Evolutionary conservation across 768 basidiomycete genomes (phyloP).

Genomic region (Hygrophorus pudorinus): DNA sequence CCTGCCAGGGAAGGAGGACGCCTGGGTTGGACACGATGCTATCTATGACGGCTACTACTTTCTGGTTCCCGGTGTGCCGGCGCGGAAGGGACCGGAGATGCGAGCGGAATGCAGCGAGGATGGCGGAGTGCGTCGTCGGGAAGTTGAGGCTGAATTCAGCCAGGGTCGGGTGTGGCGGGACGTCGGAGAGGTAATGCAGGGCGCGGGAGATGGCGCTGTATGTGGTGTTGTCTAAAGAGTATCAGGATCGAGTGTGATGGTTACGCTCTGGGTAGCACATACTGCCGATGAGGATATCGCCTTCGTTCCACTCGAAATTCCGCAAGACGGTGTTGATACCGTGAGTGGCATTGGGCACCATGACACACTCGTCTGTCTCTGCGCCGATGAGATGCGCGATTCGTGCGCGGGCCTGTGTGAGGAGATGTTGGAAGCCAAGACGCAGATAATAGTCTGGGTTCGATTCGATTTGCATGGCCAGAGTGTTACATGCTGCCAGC

Average conservation of each 20-base stretch:
- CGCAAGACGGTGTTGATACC: slow-evolving; percentile 51
- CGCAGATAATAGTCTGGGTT: slow-evolving; percentile 43
- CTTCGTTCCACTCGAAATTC: slow-evolving; percentile 51
- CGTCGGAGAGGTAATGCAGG: slow-evolving; percentile 43
- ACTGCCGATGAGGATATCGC: slow-evolving; percentile 55
- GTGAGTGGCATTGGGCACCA: slow-evolving; percentile 45
- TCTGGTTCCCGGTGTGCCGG: slow-evolving; percentile 14
- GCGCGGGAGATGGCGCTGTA: slow-evolving; percentile 42
- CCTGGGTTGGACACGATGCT: slow-evolving; percentile 57
- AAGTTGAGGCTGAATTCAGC: slow-evolving; percentile 36
- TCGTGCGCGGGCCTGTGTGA: slow-evolving; percentile 28
- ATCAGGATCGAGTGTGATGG: no score
- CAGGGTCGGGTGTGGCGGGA: slow-evolving; percentile 35
- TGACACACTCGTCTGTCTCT: slow-evolving; percentile 34
- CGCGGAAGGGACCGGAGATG: slow-evolving; percentile 9
- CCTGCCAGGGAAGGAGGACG: slow-evolving; percentile 64
- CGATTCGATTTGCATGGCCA: slow-evolving; percentile 29
- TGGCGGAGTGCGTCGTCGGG: slow-evolving; percentile 36
- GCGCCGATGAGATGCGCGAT: slow-evolving; percentile 41
- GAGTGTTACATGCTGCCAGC: slow-evolving; percentile 24
- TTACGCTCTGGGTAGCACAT: no score
- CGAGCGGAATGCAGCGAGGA: slow-evolving; percentile 23
- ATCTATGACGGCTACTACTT: slow-evolving; percentile 63
- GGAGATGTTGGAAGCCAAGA: slow-evolving; percentile 18
- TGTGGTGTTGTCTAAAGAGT: slow-evolving; percentile 20